These are phyloP conservation scores for Candida berthetii DNA, from an alignment of 805 yeast species.

Conservation along the genomic window DNA sequence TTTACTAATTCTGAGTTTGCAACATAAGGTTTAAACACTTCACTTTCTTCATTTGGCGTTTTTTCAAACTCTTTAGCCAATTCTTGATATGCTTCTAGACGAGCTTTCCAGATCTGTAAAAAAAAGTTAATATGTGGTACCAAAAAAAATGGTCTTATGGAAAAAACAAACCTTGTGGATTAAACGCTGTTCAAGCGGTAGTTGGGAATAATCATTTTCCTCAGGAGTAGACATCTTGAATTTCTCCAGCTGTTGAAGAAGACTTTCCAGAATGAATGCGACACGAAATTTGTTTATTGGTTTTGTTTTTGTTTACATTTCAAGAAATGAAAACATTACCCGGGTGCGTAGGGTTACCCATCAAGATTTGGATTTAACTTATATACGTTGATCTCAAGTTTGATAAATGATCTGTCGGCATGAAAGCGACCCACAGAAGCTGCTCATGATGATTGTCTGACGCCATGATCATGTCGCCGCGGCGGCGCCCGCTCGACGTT, in stretches of 20 bases:
- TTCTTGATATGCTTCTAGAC: slow-evolving; percentile 75
- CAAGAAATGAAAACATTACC: neutral
- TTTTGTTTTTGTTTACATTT: slow-evolving; percentile 1
- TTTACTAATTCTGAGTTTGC: slow-evolving; percentile 49
- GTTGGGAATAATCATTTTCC: slow-evolving; percentile 53
- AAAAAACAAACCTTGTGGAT: slow-evolving; percentile 43
- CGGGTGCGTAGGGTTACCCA: neutral
- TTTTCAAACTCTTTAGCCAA: slow-evolving; percentile 41
- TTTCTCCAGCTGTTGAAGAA: too few relatives aligned
- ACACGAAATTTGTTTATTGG: neutral
- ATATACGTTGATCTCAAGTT: too few relatives aligned
- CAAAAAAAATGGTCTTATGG: neutral
- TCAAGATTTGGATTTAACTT: too few relatives aligned
- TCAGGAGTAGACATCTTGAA: slow-evolving; percentile 19
- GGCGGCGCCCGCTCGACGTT: too few relatives aligned
- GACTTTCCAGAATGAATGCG: neutral
- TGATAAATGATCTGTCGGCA: too few relatives aligned
- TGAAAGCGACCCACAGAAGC: too few relatives aligned
- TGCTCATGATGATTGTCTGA: too few relatives aligned
- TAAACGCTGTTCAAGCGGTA: slow-evolving; percentile 64
- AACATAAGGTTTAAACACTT: slow-evolving; percentile 44
- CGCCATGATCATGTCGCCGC: too few relatives aligned
- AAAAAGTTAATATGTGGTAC: neutral
- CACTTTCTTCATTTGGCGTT: slow-evolving; percentile 51
- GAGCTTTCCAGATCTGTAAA: slow-evolving; percentile 66